Conservation (phyloP, 2,329 filamentous ascomycete species). For the Neofusicoccum ribis region DNA sequence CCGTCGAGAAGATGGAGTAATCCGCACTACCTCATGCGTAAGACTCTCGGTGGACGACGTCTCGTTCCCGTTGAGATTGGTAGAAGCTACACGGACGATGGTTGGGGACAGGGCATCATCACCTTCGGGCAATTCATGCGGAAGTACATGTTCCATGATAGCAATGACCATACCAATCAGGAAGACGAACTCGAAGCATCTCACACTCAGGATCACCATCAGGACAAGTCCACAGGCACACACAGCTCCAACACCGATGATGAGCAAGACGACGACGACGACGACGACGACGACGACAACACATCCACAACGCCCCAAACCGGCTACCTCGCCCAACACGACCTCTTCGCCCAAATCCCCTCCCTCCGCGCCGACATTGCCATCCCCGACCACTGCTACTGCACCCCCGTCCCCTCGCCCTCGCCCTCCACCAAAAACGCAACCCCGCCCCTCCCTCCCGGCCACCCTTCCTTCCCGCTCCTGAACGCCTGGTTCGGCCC, state of each 20-base stretch:
- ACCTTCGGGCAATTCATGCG: constrained; percentile 71
- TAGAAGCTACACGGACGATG: constrained; percentile 80
- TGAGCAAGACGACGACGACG: background rate
- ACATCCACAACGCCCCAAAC: background rate
- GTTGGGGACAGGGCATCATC: constrained; percentile 81
- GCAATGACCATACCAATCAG: background rate
- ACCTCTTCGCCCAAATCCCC: constrained; percentile 82
- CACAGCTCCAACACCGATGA: too few species aligned
- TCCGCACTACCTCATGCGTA: constrained; percentile 70
- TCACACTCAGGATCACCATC: background rate
- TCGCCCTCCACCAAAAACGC: constrained; percentile 38
- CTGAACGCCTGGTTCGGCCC: constrained; percentile 95
- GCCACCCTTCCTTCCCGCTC: constrained; percentile 53
- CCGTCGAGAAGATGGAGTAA: constrained; percentile 66
- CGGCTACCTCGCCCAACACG: constrained; percentile 90
- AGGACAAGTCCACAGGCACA: background rate
- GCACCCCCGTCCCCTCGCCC: constrained; percentile 54
- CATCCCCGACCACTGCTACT: constrained; percentile 84
- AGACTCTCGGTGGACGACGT: constrained; percentile 73
- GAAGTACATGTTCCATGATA: constrained; percentile 53
- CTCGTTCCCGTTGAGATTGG: constrained; percentile 87
- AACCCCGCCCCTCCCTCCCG: constrained; percentile 16
- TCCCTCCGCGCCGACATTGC: constrained; percentile 71
- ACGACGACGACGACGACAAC: background rate
- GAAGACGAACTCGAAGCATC: background rate